Evolutionary conservation across 2,329 filamentous ascomycete genomes (phyloP).

Genomic region (Bipolaris oryzae): DNA sequence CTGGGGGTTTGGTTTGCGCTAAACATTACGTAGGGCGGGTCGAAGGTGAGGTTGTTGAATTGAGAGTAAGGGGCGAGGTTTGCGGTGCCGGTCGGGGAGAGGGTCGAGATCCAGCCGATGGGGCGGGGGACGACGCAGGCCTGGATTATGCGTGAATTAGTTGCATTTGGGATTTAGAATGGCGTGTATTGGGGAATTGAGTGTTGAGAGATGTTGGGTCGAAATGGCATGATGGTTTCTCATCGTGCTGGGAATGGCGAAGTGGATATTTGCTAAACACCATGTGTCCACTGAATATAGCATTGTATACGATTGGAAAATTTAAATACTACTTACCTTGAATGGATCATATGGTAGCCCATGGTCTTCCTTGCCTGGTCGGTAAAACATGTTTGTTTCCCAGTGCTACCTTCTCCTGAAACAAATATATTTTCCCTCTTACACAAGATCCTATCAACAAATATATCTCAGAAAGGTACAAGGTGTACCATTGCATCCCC

Average conservation of each 20-base stretch:
- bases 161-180: neutral
- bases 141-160: slow-evolving; percentile 30
- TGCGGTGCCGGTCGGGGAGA: slow-evolving; percentile 53
- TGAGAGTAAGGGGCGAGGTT: slow-evolving; percentile 67
- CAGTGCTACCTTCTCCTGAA: too few species aligned
- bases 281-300: neutral
- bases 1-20: slow-evolving; percentile 60
- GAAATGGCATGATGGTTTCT: neutral
- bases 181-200: too few species aligned
- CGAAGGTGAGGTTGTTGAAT: slow-evolving; percentile 68
- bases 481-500: neutral
- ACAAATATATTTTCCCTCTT: neutral
- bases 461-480: neutral
- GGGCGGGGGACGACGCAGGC: slow-evolving; percentile 65
- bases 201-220: too few species aligned
- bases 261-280: neutral
- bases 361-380: slow-evolving; percentile 60
- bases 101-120: slow-evolving; percentile 68
- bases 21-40: slow-evolving; percentile 69
- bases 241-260: too few species aligned
- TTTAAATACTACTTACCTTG: slow-evolving; percentile 50
- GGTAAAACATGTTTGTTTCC: slow-evolving; percentile 55
- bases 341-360: slow-evolving; percentile 61
- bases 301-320: neutral
- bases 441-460: neutral